These are phyloP conservation scores for Lentinula detonsa DNA, from an alignment of 768 basidiomycete species.

Conservation along the genomic window DNA sequence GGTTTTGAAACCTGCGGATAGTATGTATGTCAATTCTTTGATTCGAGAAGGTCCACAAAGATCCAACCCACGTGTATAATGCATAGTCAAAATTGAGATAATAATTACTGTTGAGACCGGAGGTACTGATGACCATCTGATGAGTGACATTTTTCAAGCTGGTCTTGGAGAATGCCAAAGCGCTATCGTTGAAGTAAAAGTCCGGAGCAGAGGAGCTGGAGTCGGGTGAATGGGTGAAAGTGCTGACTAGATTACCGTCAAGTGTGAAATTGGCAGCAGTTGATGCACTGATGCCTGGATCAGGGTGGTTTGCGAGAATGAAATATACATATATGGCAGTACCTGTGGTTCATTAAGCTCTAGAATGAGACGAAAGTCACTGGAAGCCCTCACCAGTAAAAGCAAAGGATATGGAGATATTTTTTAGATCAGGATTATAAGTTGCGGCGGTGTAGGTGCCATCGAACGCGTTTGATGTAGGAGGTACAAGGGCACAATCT, in stretches of 20 bases:
- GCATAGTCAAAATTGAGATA: constrained; percentile 36
- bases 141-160: constrained; percentile 23
- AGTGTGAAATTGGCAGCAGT: constrained; percentile 27
- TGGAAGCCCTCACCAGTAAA: constrained; percentile 6
- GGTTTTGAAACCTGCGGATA: background rate
- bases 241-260: constrained; percentile 16
- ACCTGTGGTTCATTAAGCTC: constrained; percentile 8
- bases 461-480: constrained; percentile 7
- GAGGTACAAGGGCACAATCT: constrained; percentile 12
- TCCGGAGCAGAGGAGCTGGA: constrained; percentile 6
- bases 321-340: constrained; percentile 26
- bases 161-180: constrained; percentile 19
- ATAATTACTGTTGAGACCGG: constrained; percentile 20
- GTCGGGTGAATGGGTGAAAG: constrained; percentile 22
- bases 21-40: too few relatives aligned
- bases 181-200: constrained; percentile 21
- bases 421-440: constrained; percentile 4
- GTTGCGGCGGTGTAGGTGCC: constrained; percentile 17
- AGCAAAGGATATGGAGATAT: background rate
- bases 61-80: constrained; percentile 29
- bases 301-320: constrained; percentile 29
- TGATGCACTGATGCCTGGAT: constrained; percentile 13
- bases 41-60: background rate
- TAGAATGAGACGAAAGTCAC: background rate
- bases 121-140: constrained; percentile 23